phyloP scores from a whole-genome alignment of 306 rosid genomes.

The Styphnolobium japonicum region DNA sequence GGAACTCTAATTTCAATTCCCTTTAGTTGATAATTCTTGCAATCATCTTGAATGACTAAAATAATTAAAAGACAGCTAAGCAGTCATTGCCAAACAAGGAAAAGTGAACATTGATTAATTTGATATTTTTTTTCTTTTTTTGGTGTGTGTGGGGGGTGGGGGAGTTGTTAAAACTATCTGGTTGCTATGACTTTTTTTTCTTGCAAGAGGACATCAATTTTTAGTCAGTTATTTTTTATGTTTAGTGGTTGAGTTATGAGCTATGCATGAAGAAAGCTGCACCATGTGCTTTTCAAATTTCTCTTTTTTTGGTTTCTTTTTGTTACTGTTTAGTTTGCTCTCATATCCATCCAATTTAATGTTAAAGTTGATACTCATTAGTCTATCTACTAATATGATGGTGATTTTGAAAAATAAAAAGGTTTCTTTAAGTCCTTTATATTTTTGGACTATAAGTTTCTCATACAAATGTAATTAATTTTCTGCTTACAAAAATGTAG shows the following conservation, averaged over 20 bases:
- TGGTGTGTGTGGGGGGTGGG: no score
- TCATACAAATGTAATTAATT: not conserved
- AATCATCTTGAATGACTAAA: not conserved
- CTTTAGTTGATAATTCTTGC: constrained; percentile 23
- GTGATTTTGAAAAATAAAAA: not conserved
- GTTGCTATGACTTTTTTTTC: no score
- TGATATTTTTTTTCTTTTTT: no score
- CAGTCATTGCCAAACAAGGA: not conserved
- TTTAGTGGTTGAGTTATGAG: no score
- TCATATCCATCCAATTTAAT: not conserved
- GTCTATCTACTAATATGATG: not conserved
- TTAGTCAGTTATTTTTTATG: no score
- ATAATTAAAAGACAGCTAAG: not conserved
- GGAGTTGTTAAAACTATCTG: no score
- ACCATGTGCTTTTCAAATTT: not conserved
- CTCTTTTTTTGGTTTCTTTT: not conserved
- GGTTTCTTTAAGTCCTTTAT: not conserved
- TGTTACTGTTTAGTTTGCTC: not conserved
- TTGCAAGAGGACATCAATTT: no score
- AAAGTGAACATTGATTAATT: no score
- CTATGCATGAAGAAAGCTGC: not conserved
- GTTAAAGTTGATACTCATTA: not conserved
- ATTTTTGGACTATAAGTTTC: constrained; percentile 2
- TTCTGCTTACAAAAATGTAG: constrained; percentile 38
- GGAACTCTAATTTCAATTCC: not conserved